Conservation (phyloP, 805 yeast species). For the Cyberlindnera mycetangii region DNA sequence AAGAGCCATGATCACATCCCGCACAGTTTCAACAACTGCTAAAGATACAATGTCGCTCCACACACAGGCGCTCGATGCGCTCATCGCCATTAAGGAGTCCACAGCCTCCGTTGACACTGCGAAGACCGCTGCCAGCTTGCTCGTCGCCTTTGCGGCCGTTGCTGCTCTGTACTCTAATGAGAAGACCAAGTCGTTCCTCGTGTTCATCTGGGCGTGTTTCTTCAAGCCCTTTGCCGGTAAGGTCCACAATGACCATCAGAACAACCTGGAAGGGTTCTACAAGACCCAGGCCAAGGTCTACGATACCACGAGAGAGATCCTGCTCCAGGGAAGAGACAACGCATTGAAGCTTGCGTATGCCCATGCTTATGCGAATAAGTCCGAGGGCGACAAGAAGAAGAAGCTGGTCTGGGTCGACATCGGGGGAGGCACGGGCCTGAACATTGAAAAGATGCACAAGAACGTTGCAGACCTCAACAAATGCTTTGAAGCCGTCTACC, state of each 20-base stretch:
- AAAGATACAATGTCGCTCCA: neutral
- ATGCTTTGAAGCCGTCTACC: slow-evolving; percentile 61
- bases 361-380: slow-evolving; percentile 40
- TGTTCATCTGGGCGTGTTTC: slow-evolving; percentile 35
- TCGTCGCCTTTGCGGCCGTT: slow-evolving; percentile 11
- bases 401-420: slow-evolving; percentile 71
- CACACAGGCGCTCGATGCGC: slow-evolving; percentile 5
- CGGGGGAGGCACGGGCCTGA: slow-evolving; percentile 87
- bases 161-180: slow-evolving; percentile 16
- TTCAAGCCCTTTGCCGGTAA: slow-evolving; percentile 32
- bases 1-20: too few relatives aligned
- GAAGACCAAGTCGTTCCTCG: slow-evolving; percentile 22
- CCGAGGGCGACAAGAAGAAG: slow-evolving; percentile 27
- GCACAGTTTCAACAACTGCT: slow-evolving; percentile 9
- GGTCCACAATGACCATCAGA: slow-evolving; percentile 30
- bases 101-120: slow-evolving; percentile 4
- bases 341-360: slow-evolving; percentile 58
- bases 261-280: slow-evolving; percentile 58
- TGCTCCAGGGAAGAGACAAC: slow-evolving; percentile 68
- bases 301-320: slow-evolving; percentile 63
- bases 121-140: slow-evolving; percentile 6
- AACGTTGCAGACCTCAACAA: slow-evolving; percentile 34
- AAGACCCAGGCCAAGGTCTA: slow-evolving; percentile 74
- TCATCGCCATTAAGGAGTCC: slow-evolving; percentile 5
- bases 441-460: slow-evolving; percentile 71